Conservation (phyloP, 257 asterid genomes). For the Solanum chmielewskii region DNA sequence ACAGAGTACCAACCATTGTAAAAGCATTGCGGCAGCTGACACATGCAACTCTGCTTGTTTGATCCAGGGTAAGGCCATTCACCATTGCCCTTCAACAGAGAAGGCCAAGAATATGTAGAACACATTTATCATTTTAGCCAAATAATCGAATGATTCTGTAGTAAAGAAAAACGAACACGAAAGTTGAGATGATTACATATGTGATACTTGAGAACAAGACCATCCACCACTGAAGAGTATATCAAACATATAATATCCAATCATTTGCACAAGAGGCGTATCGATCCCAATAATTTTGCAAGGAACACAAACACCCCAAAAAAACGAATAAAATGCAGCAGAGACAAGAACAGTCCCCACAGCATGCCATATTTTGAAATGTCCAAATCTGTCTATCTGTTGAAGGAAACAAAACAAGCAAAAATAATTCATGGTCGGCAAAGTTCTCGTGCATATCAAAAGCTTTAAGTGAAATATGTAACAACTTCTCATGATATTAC, state of each 20-base stretch:
- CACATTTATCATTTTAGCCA: background rate
- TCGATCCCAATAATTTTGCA: slow-evolving; percentile 55
- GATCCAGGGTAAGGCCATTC: slow-evolving; percentile 80
- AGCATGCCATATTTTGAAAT: slow-evolving; percentile 75
- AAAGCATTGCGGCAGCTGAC: slow-evolving; percentile 89
- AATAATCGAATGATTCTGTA: background rate
- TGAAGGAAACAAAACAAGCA: background rate
- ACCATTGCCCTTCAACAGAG: slow-evolving; percentile 73
- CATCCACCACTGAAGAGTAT: background rate
- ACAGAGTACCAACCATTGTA: slow-evolving; percentile 50
- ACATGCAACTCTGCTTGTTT: slow-evolving; percentile 80
- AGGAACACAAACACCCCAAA: slow-evolving; percentile 66
- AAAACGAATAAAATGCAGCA: slow-evolving; percentile 70
- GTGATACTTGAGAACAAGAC: background rate
- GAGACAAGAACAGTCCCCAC: slow-evolving; percentile 73
- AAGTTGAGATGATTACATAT: slow-evolving; percentile 26
- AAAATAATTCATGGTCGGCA: background rate
- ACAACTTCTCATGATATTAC: background rate
- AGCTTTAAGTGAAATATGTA: background rate
- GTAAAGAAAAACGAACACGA: background rate
- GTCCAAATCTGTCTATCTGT: slow-evolving; percentile 90
- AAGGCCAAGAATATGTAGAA: background rate
- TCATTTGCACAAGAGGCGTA: slow-evolving; percentile 28
- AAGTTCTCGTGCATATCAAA: background rate
- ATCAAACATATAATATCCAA: slow-evolving; percentile 2